Evolutionary conservation across 78 protist genomes (phyloP).

Genomic region (Mantamonas sphyraenae): DNA sequence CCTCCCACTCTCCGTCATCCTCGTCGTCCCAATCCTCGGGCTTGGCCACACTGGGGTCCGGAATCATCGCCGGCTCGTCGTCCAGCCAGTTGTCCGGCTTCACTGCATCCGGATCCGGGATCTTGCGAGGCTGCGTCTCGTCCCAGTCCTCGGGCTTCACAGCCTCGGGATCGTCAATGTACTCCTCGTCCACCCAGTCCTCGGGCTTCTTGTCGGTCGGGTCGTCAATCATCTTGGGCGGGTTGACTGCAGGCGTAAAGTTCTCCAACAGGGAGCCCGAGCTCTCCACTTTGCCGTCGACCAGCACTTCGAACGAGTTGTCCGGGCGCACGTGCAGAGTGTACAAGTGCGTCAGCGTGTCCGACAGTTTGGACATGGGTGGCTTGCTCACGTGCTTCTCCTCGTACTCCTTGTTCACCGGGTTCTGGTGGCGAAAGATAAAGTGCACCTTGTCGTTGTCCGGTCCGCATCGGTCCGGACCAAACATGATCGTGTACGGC

Average conservation of each 20-base stretch:
- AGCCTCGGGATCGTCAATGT: conserved; percentile 38
- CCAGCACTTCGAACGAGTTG: conserved; percentile 81
- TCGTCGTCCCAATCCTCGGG: conserved; percentile 99
- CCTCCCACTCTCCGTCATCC: conserved; percentile 97
- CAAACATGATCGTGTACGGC: conserved; percentile 84
- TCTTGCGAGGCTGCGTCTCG: background rate
- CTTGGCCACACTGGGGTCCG: conserved; percentile 83
- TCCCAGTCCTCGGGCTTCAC: background rate
- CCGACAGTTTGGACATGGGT: conserved; percentile 38
- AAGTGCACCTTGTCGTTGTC: conserved; percentile 67
- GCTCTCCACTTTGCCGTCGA: conserved; percentile 74
- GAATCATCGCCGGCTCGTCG: conserved; percentile 70
- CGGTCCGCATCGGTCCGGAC: conserved; percentile 92
- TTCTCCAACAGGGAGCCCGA: conserved; percentile 77
- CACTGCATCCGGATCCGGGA: conserved; percentile 43
- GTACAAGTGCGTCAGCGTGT: conserved; percentile 93
- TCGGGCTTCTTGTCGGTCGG: conserved; percentile 78
- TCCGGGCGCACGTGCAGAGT: conserved; percentile 89
- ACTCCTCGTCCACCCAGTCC: conserved; percentile 90
- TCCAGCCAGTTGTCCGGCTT: conserved; percentile 86
- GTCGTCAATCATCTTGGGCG: conserved; percentile 75
- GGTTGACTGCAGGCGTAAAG: conserved; percentile 69
- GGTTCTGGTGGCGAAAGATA: conserved; percentile 44
- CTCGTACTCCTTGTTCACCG: conserved; percentile 64
- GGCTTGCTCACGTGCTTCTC: conserved; percentile 64